A percentile compares a stretch with the other conserved stretches of the same genome.
phyloP scores from a whole-genome alignment of 306 rosid genomes.

The Hippophae gyantsensis region DNA sequence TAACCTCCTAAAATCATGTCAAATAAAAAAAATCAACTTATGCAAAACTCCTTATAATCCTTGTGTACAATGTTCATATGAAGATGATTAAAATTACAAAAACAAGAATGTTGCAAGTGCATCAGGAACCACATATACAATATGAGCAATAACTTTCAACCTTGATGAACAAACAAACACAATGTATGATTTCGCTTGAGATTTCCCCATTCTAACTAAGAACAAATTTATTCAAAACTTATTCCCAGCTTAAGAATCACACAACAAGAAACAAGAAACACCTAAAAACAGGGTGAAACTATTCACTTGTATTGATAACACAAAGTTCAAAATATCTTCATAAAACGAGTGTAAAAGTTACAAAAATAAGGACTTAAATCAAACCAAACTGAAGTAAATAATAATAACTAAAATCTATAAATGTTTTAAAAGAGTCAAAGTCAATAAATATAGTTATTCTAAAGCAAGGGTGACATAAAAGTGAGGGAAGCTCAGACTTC shows the following conservation, averaged over 20 bases:
- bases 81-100: neutral
- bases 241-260: slow-evolving; percentile 10
- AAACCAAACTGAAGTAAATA: neutral
- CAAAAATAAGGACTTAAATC: slow-evolving; percentile 4
- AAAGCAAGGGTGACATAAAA: slow-evolving; percentile 5
- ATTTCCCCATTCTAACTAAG: slow-evolving; percentile 13
- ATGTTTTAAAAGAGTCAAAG: slow-evolving; percentile 4
- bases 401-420: slow-evolving; percentile 7
- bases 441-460: neutral
- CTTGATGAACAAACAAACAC: slow-evolving; percentile 15
- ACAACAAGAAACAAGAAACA: slow-evolving; percentile 13
- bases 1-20: slow-evolving; percentile 18
- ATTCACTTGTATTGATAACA: neutral
- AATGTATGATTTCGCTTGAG: slow-evolving; percentile 9
- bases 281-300: neutral
- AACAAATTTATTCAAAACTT: slow-evolving; percentile 16
- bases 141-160: slow-evolving; percentile 15
- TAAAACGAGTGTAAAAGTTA: neutral
- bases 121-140: slow-evolving; percentile 16
- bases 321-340: slow-evolving; percentile 13
- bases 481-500: slow-evolving; percentile 18
- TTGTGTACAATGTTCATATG: neutral
- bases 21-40: neutral
- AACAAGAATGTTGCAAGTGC: slow-evolving; percentile 1
- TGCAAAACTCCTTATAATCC: neutral